Conservation (phyloP, 2,329 filamentous ascomycete genomes). For the Fusarium sp. region DNA sequence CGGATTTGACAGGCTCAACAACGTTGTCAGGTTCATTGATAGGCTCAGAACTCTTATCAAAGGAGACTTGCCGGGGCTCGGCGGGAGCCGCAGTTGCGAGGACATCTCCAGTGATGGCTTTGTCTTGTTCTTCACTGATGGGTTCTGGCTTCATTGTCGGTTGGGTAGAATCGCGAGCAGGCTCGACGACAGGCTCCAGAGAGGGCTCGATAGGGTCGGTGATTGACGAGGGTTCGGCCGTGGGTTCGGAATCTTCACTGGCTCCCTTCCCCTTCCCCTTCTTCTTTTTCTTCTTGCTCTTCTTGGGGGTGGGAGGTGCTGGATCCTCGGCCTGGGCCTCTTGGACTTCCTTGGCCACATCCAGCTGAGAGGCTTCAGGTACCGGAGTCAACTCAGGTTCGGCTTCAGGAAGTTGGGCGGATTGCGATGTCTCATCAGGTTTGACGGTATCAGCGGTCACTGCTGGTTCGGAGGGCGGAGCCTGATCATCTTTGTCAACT, state of each 20-base stretch:
- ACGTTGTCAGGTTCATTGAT: not conserved
- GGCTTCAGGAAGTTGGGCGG: not conserved
- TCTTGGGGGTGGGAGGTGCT: not conserved
- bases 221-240: not conserved
- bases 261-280: conserved; percentile 3
- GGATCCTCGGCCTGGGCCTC: not conserved
- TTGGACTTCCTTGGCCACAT: not conserved
- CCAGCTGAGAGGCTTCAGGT: not conserved
- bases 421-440: not conserved
- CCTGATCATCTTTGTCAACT: not conserved
- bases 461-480: not conserved
- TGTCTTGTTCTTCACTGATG: not conserved
- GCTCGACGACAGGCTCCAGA: not conserved
- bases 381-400: not conserved
- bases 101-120: not conserved
- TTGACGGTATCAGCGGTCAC: not conserved
- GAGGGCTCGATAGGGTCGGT: not conserved
- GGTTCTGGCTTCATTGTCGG: not conserved
- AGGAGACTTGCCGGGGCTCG: not conserved
- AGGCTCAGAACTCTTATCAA: not conserved
- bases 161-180: not conserved
- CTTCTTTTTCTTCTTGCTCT: conserved; percentile 11
- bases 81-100: not conserved
- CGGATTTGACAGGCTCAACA: not conserved
- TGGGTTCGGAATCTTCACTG: not conserved